phyloP scores from a whole-genome alignment of 306 rosid genomes.

The Potentilla sterilis region DNA sequence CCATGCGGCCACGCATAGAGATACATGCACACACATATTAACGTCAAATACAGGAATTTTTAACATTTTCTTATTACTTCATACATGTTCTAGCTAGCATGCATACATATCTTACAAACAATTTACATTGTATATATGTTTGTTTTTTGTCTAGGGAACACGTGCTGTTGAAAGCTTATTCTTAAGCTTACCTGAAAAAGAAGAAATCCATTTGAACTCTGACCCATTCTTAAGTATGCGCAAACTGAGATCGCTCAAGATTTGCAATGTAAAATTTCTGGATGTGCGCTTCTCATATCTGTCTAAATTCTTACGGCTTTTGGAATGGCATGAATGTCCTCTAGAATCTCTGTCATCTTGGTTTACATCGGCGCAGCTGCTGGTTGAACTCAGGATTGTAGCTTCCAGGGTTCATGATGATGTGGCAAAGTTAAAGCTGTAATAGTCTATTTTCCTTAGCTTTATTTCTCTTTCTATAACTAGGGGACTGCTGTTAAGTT shows the following conservation, averaged over 20 bases:
- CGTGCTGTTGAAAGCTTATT: conserved; percentile 8
- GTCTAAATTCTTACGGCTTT: neutral
- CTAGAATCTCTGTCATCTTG: conserved; percentile 3
- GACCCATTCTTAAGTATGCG: neutral
- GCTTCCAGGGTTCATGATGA: no score
- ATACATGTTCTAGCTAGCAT: neutral
- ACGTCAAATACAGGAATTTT: no score
- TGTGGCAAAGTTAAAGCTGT: no score
- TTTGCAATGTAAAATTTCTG: neutral
- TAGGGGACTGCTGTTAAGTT: no score
- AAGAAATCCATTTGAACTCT: neutral
- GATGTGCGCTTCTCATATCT: neutral
- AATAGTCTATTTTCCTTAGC: no score
- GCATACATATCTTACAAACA: neutral
- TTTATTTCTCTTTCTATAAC: no score
- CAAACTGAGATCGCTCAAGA: neutral
- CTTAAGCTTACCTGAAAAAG: neutral
- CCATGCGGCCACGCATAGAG: no score
- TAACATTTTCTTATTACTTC: neutral
- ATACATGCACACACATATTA: no score
- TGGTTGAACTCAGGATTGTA: conserved; percentile 9
- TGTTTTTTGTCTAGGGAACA: conserved; percentile 9
- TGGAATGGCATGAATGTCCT: conserved; percentile 1
- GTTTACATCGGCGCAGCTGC: neutral
- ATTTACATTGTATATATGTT: neutral